Evolutionary conservation across 2,329 filamentous ascomycete species (phyloP).

Genomic region (Pleomassaria siparia): DNA sequence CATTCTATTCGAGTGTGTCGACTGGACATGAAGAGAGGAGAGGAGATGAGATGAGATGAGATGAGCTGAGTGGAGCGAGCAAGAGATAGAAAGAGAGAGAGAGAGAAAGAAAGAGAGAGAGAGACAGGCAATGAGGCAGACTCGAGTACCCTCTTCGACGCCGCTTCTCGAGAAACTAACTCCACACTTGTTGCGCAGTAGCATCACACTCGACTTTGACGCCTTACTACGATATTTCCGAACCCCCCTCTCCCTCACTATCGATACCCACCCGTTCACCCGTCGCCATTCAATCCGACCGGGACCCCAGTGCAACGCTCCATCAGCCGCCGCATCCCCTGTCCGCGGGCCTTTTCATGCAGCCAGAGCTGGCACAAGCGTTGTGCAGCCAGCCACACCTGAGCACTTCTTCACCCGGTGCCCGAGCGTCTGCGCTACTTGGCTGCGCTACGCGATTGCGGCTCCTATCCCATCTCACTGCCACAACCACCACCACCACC

Average conservation of each 20-base stretch:
- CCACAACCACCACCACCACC: conserved; percentile 11
- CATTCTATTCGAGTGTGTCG: no score
- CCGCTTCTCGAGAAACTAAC: no score
- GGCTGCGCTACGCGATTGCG: not conserved
- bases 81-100: not conserved
- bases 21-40: not conserved
- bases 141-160: not conserved
- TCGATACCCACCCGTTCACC: not conserved
- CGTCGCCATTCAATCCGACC: not conserved
- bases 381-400: not conserved
- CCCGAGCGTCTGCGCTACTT: not conserved
- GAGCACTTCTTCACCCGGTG: not conserved
- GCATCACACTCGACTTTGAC: no score
- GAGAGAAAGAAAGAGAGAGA: not conserved
- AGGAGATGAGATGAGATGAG: not conserved
- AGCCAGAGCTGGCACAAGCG: no score
- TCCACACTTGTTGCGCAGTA: no score
- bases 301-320: not conserved
- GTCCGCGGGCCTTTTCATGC: not conserved
- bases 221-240: no score
- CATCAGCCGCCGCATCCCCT: not conserved
- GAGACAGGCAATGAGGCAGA: conserved; percentile 5
- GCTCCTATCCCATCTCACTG: conserved; percentile 20
- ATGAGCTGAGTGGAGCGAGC: no score
- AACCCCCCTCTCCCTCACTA: not conserved